Base-by-base conservation (phyloP, 169 alveolate species). In the Plasmodium adleri region DNA sequence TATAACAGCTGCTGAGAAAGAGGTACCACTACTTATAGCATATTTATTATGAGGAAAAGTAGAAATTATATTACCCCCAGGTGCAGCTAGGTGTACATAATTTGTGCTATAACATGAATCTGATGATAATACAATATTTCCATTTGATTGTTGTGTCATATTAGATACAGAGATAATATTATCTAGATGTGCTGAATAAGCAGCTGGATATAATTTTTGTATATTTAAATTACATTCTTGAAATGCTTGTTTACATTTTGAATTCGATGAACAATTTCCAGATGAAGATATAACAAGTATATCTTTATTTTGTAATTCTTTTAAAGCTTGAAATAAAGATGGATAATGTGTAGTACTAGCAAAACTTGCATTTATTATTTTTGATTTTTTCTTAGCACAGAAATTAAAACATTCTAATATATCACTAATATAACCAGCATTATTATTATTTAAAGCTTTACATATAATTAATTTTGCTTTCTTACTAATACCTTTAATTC, bases 341-440 rank as follows among this genome's bases (percentile, higher is more conserved):
- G 20, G 12, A 22, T 74, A 74, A 62, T 71, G 22, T 47, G 47
- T 66, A 50, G 74, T 49, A 6, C 75, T 71, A 1, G 80, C 74
- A 85, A 88, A 90, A 28, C 94, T 83, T 13, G 89, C 92, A 50
- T 90, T 90, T 43, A 85, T 88, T 3, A 90, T 67, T 22, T 28
- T 60, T 20, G 94, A 89, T 28, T 60, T 54, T 68, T 90, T 54
- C n/a, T 52, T 59, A 6, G 88, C 72, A 62, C 94, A 90, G 15
- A 74, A 90, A 70, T 90, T 58, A 26, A 90, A 85, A 64, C 94
- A 90, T 22, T 83, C 73, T 45, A 90, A 72, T 24, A 90, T 54
- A 71, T 90, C 85, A 52, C 94, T 93, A 28, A 93, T 67, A 43
- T 93, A 50, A 5, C 95, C 93, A 17, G 89, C 88, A 22, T 90